phyloP scores from a whole-genome alignment of 169 alveolate genomes.

The Cryptosporidium viatorum region DNA sequence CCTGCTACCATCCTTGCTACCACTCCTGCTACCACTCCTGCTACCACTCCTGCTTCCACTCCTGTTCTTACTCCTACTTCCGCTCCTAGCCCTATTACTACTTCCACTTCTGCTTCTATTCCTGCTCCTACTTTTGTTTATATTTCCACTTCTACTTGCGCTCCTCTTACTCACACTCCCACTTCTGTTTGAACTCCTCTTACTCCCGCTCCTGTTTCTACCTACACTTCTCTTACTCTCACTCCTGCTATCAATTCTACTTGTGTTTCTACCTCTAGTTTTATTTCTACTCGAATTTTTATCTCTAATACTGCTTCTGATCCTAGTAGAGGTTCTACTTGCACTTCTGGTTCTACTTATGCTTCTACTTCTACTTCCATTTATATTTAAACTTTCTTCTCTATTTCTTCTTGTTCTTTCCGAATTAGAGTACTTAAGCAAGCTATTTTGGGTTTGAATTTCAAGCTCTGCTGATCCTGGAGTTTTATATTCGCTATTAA shows the following conservation, averaged over 20 bases:
- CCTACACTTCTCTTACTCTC: slow-evolving; percentile 3
- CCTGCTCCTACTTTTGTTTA: not conserved
- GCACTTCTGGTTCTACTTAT: not conserved
- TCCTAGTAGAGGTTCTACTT: not conserved
- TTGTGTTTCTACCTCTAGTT: not conserved
- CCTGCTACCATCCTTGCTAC: not conserved
- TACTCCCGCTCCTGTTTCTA: not conserved
- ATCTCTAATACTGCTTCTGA: not conserved
- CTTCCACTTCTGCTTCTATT: not conserved
- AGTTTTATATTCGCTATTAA: no score
- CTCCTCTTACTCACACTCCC: not conserved
- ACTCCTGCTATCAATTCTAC: not conserved
- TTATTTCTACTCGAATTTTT: not conserved
- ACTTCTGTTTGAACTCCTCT: no score
- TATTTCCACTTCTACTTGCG: not conserved
- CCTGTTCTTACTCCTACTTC: not conserved
- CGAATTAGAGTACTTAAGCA: no score
- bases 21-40: no score
- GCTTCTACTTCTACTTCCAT: slow-evolving; percentile 1
- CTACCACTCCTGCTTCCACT: not conserved
- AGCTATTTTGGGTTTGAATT: not conserved
- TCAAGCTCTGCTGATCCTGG: no score
- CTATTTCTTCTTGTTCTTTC: not conserved
- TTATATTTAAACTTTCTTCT: not conserved
- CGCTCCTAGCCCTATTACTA: not conserved